Evolutionary conservation across 495 filamentous ascomycete genomes (phyloP).

Genomic region (Xylaria grammica): DNA sequence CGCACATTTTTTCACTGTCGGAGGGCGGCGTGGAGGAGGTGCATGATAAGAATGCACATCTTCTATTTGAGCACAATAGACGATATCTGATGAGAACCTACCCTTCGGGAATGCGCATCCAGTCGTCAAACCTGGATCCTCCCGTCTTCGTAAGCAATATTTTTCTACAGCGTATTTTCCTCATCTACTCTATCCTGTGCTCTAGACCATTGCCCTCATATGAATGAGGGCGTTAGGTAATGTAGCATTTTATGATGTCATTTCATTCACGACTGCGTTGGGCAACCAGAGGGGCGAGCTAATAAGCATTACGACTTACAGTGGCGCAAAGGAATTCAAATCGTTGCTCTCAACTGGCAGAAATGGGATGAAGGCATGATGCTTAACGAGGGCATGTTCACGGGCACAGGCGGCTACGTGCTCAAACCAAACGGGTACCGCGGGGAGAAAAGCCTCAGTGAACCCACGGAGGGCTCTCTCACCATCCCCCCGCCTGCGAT

Average conservation of each 20-base stretch:
- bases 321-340: conserved; percentile 89
- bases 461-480: not conserved
- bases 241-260: no score
- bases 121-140: conserved; percentile 86
- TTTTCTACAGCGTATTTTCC: not conserved
- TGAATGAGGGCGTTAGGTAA: not conserved
- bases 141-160: conserved; percentile 56
- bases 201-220: no score
- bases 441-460: conserved; percentile 26
- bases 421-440: conserved; percentile 72
- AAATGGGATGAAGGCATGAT: conserved; percentile 90
- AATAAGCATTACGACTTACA: not conserved
- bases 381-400: conserved; percentile 94
- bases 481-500: conserved; percentile 29
- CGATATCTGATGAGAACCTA: conserved; percentile 86
- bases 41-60: conserved; percentile 61
- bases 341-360: conserved; percentile 96
- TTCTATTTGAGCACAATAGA: conserved; percentile 83
- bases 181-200: not conserved
- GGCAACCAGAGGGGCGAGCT: no score
- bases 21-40: conserved; percentile 77
- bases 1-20: conserved; percentile 86
- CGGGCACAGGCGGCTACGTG: conserved; percentile 78
- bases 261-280: no score
- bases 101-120: conserved; percentile 79